These are phyloP conservation scores for Cordyceps farinosa DNA, from an alignment of 2,329 filamentous ascomycete species.

Conservation along the genomic window DNA sequence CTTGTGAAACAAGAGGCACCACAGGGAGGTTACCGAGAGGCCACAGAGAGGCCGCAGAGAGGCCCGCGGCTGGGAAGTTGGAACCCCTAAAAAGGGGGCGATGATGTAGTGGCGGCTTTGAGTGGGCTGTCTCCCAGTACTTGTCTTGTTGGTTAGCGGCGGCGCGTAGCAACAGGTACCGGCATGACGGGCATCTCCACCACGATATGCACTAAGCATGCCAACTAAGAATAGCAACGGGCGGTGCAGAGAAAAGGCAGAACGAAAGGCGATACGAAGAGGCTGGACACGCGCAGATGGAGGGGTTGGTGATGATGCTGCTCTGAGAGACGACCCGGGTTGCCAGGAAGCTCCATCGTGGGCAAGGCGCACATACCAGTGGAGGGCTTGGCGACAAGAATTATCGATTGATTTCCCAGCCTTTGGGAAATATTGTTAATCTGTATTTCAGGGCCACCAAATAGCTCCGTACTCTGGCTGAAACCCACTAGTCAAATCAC, in stretches of 20 bases:
- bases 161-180: neutral
- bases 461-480: neutral
- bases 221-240: conserved; percentile 1
- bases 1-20: conserved; percentile 5
- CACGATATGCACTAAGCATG: neutral
- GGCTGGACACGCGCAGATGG: neutral
- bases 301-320: neutral
- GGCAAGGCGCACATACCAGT: neutral
- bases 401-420: neutral
- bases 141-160: neutral
- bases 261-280: neutral
- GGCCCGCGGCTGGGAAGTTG: neutral
- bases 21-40: neutral
- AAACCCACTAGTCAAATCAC: conserved; percentile 4
- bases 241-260: neutral
- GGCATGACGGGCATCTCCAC: neutral
- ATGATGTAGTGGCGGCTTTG: neutral
- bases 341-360: neutral
- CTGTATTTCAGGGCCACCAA: neutral
- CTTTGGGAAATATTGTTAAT: neutral
- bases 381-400: neutral
- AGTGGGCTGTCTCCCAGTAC: neutral
- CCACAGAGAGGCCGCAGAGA: neutral
- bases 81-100: conserved; percentile 6
- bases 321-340: too few species aligned